Conservation (phyloP, 1,139 yeast genomes). For the Pichia sp. region DNA sequence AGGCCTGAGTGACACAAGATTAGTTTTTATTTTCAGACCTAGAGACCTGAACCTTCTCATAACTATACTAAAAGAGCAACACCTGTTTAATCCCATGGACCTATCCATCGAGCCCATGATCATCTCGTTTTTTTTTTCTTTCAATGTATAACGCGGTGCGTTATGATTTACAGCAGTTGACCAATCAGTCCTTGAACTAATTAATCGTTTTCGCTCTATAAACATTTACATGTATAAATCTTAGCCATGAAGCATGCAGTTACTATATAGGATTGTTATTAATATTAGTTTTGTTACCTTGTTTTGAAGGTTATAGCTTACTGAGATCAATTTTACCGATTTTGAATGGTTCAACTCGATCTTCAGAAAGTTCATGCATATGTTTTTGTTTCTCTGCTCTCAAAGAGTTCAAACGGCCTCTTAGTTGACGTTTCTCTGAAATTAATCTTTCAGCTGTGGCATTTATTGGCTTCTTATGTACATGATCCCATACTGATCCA, state of each 20-base stretch:
- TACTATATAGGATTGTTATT: too few species aligned
- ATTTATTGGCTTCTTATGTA: background rate
- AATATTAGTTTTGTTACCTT: too few species aligned
- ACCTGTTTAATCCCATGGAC: too few species aligned
- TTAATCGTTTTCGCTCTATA: too few species aligned
- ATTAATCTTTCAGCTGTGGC: background rate
- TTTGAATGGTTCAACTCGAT: background rate
- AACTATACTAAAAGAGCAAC: too few species aligned
- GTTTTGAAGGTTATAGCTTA: background rate
- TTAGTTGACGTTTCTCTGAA: constrained; percentile 1
- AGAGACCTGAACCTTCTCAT: constrained; percentile 4
- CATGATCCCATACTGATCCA: background rate
- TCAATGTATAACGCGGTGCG: too few species aligned
- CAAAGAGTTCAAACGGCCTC: constrained; percentile 6
- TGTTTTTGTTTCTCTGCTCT: background rate
- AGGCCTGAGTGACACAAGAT: background rate
- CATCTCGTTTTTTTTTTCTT: too few species aligned
- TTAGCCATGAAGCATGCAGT: too few species aligned
- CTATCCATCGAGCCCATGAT: too few species aligned
- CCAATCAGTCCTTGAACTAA: too few species aligned
- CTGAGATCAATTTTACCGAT: constrained; percentile 6
- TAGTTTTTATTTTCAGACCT: constrained; percentile 3
- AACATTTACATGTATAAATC: too few species aligned
- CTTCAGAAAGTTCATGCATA: background rate
- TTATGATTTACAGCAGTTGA: too few species aligned